These are phyloP conservation scores for Xylaria sp. DNA, from an alignment of 2,329 filamentous ascomycete species.

Conservation along the genomic window DNA sequence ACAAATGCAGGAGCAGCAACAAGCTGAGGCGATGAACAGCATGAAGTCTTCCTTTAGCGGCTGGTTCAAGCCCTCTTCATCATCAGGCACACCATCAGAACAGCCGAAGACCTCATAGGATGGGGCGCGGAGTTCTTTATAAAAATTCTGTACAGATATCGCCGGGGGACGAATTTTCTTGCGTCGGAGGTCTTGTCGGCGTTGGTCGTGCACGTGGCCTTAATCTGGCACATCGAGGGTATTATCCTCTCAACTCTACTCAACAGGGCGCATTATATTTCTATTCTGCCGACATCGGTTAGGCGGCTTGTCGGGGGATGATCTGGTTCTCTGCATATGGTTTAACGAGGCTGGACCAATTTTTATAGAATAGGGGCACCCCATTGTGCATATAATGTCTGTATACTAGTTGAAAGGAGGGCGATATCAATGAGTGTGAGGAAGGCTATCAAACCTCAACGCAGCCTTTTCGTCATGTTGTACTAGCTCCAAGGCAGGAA, in stretches of 20 bases:
- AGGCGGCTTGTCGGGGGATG: slow-evolving; percentile 16
- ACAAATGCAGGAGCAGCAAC: slow-evolving; percentile 84
- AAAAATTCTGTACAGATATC: slow-evolving; percentile 25
- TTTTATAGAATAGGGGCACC: slow-evolving; percentile 23
- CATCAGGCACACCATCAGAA: slow-evolving; percentile 28
- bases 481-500: not conserved
- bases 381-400: slow-evolving; percentile 40
- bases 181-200: slow-evolving; percentile 16
- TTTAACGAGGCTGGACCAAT: slow-evolving; percentile 28
- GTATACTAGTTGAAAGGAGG: slow-evolving; percentile 42
- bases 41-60: slow-evolving; percentile 84
- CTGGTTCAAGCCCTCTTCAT: slow-evolving; percentile 55
- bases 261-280: slow-evolving; percentile 24
- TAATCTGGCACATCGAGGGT: not conserved
- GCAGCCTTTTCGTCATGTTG: not conserved
- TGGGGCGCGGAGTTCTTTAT: slow-evolving; percentile 13
- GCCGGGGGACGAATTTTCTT: slow-evolving; percentile 21
- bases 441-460: not conserved
- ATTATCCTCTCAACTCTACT: slow-evolving; percentile 33
- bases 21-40: slow-evolving; percentile 89
- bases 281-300: slow-evolving; percentile 24
- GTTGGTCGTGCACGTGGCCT: slow-evolving; percentile 16
- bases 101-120: slow-evolving; percentile 36
- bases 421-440: slow-evolving; percentile 18
- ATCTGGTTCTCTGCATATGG: slow-evolving; percentile 29